Evolutionary conservation across 371 early-diverging fungal genomes (phyloP).

Genomic region (Dichotomocladium elegans): DNA sequence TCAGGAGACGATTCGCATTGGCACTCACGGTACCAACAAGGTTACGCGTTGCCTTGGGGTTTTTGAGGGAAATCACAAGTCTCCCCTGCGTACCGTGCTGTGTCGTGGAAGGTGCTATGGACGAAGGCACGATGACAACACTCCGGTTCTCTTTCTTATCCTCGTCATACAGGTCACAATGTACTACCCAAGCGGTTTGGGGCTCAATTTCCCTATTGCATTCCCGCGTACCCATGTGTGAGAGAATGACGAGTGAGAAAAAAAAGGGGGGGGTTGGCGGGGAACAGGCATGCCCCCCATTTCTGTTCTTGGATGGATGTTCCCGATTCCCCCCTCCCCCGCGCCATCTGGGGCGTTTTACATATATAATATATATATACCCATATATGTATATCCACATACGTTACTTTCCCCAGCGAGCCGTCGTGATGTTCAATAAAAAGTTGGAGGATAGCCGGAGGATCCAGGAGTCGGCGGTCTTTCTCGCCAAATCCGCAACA

Average conservation of each 20-base stretch:
- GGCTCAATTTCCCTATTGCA: background rate
- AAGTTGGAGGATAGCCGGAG: slow-evolving; percentile 63
- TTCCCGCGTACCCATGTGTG: background rate
- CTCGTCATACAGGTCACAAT: slow-evolving; percentile 21
- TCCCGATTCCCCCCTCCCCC: too few species aligned
- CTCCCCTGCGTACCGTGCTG: background rate
- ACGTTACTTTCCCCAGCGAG: slow-evolving; percentile 4
- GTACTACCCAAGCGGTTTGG: slow-evolving; percentile 10
- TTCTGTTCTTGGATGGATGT: too few species aligned
- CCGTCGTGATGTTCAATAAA: slow-evolving; percentile 17
- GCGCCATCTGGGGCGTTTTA: too few species aligned
- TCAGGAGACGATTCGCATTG: slow-evolving; percentile 13
- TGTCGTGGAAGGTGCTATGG: slow-evolving; percentile 1
- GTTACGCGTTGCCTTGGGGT: slow-evolving; percentile 13
- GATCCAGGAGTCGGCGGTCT: slow-evolving; percentile 68
- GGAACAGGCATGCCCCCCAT: too few species aligned
- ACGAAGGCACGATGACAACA: slow-evolving; percentile 8
- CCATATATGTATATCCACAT: too few species aligned
- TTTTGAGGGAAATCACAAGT: slow-evolving; percentile 6
- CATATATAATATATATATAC: too few species aligned
- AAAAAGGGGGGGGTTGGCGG: too few species aligned
- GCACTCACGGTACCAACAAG: slow-evolving; percentile 10
- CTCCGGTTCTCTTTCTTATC: slow-evolving; percentile 6
- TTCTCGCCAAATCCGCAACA: slow-evolving; percentile 74
- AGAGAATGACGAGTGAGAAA: too few species aligned